These are phyloP conservation scores for Caryopteris hybrid DNA, from an alignment of 305 asterid species.

Conservation along the genomic window DNA sequence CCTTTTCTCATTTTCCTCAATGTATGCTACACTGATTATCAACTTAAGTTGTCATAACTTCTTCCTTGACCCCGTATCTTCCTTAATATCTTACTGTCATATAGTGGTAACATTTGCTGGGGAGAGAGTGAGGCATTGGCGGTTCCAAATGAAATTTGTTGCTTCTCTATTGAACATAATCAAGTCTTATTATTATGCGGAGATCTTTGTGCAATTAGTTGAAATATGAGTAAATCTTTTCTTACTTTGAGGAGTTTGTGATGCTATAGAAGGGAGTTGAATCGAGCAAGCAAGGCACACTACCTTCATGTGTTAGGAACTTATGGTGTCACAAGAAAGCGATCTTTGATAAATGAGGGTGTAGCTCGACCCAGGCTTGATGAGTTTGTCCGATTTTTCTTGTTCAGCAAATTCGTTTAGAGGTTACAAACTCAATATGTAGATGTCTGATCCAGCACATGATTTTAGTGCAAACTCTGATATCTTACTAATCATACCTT, in stretches of 20 bases:
- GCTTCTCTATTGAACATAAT: neutral
- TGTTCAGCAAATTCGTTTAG: neutral
- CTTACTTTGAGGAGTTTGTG: no score
- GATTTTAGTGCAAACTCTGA: neutral
- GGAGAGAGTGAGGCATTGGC: neutral
- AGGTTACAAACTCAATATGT: neutral
- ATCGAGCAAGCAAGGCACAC: neutral
- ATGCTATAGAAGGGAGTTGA: conserved; percentile 5
- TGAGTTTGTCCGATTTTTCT: neutral
- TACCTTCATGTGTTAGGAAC: no score
- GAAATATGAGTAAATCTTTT: no score
- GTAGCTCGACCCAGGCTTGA: neutral
- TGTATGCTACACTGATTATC: neutral
- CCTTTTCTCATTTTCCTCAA: neutral
- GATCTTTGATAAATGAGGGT: neutral
- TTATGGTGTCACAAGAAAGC: neutral
- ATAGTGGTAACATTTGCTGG: neutral
- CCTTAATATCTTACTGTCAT: neutral
- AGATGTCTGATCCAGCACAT: conserved; percentile 1
- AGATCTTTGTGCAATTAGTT: neutral
- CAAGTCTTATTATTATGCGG: neutral
- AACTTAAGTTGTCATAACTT: neutral
- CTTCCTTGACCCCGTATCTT: neutral
- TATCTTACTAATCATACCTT: no score
- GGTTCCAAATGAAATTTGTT: neutral